phyloP scores from a whole-genome alignment of 768 basidiomycete genomes.

The Russula griseocarnosa region DNA sequence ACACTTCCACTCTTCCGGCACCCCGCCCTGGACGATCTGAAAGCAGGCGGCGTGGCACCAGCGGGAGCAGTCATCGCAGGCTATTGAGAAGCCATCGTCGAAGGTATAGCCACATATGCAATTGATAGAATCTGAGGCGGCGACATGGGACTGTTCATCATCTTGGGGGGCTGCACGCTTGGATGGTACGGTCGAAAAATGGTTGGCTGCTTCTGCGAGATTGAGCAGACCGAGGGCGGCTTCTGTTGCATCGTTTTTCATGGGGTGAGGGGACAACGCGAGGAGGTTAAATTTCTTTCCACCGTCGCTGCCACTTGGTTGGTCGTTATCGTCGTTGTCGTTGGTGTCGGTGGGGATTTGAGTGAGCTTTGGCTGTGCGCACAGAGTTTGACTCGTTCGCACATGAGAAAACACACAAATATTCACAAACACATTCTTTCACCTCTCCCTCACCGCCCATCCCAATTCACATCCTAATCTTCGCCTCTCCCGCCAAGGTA shows the following conservation, averaged over 20 bases:
- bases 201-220: slow-evolving; percentile 41
- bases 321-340: slow-evolving; percentile 13
- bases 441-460: no score
- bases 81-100: slow-evolving; percentile 84
- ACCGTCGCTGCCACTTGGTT: slow-evolving; percentile 9
- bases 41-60: slow-evolving; percentile 88
- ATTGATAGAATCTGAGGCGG: slow-evolving; percentile 46
- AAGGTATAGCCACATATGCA: slow-evolving; percentile 73
- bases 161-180: slow-evolving; percentile 37
- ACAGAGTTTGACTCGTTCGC: background rate
- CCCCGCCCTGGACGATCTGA: slow-evolving; percentile 50
- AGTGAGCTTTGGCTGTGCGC: background rate
- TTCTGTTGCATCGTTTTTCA: slow-evolving; percentile 56
- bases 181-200: slow-evolving; percentile 39
- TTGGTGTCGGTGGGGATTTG: background rate
- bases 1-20: slow-evolving; percentile 76
- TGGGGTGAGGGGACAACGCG: slow-evolving; percentile 28
- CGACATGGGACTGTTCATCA: slow-evolving; percentile 18
- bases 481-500: no score
- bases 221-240: slow-evolving; percentile 56
- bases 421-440: slow-evolving; percentile 8
- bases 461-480: no score
- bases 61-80: slow-evolving; percentile 74
- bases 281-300: background rate
- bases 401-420: slow-evolving; percentile 17